phyloP scores from a whole-genome alignment of 2,329 filamentous ascomycete genomes.

The Diaporthe batatas region DNA sequence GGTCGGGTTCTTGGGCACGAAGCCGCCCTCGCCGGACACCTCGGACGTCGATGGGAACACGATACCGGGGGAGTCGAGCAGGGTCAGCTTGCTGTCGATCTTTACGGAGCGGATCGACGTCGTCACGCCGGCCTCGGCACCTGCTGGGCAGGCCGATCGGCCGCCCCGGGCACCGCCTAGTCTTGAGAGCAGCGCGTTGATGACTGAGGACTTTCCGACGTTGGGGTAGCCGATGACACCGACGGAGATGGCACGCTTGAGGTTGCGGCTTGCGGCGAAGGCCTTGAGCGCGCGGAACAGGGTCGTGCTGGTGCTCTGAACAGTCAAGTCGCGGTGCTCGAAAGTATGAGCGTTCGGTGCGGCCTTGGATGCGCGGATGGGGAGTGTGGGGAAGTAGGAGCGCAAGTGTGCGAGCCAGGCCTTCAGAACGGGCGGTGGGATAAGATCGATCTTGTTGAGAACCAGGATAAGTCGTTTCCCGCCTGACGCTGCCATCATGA shows the following conservation, averaged over 20 bases:
- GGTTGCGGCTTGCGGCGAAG: constrained; percentile 83
- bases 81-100: constrained; percentile 92
- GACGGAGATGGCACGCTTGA: constrained; percentile 91
- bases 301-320: constrained; percentile 85
- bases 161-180: constrained; percentile 73
- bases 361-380: constrained; percentile 85
- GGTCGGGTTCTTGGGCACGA: constrained; percentile 70
- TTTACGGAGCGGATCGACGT: constrained; percentile 91
- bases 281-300: constrained; percentile 92
- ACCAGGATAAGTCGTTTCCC: constrained; percentile 91
- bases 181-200: constrained; percentile 88
- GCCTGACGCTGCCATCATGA: constrained; percentile 88
- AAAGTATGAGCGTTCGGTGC: constrained; percentile 91
- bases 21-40: constrained; percentile 50
- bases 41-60: constrained; percentile 82
- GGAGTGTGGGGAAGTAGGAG: constrained; percentile 91
- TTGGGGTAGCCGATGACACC: constrained; percentile 97
- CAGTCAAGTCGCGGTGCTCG: constrained; percentile 90
- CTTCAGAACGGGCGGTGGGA: constrained; percentile 85
- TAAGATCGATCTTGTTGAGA: constrained; percentile 94
- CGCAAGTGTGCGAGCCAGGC: constrained; percentile 88
- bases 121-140: constrained; percentile 92
- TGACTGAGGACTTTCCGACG: constrained; percentile 95
- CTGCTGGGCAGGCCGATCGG: constrained; percentile 82
- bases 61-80: constrained; percentile 94